Percentiles rank a stretch among this genome's conserved stretches.
Conservation (phyloP, 2,329 filamentous ascomycete genomes). For the Escovopsis sp. region DNA sequence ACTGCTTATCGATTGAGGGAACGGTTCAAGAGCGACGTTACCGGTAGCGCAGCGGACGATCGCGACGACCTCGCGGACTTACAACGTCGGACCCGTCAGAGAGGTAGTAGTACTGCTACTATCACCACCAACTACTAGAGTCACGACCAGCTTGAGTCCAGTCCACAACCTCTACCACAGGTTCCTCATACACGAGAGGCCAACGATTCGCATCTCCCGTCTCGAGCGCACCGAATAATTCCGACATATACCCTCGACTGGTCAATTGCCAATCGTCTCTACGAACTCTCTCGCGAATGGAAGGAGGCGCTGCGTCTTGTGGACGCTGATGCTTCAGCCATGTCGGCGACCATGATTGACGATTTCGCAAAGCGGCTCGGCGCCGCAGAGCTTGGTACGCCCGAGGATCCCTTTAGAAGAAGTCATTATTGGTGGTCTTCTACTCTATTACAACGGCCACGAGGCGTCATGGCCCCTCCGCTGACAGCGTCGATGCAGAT, state of each 20-base stretch:
- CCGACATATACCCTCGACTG: not conserved
- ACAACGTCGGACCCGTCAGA: too few relatives aligned
- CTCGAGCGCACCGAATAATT: too few relatives aligned
- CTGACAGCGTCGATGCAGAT: constrained; percentile 38
- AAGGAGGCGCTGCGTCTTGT: constrained; percentile 18
- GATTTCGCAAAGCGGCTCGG: constrained; percentile 48
- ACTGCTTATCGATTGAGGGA: too few relatives aligned
- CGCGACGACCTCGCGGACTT: constrained; percentile 13
- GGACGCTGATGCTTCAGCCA: constrained; percentile 35
- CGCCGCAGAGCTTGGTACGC: constrained; percentile 39
- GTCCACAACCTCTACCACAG: too few relatives aligned
- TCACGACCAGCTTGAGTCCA: too few relatives aligned
- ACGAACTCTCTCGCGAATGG: constrained; percentile 19
- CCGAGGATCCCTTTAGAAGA: not conserved
- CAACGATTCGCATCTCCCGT: too few relatives aligned
- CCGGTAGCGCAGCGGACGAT: constrained; percentile 1
- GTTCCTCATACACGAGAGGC: too few relatives aligned
- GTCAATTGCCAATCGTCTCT: constrained; percentile 8
- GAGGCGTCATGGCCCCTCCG: not conserved
- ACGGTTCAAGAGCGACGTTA: too few relatives aligned
- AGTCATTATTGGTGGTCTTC: too few relatives aligned
- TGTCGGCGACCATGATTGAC: constrained; percentile 47
- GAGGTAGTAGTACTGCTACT: too few relatives aligned
- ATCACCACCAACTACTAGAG: too few relatives aligned
- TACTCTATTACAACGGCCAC: too few relatives aligned